These are phyloP conservation scores for Diutina rugosa DNA, from an alignment of 1,139 yeast genomes.

Conservation along the genomic window DNA sequence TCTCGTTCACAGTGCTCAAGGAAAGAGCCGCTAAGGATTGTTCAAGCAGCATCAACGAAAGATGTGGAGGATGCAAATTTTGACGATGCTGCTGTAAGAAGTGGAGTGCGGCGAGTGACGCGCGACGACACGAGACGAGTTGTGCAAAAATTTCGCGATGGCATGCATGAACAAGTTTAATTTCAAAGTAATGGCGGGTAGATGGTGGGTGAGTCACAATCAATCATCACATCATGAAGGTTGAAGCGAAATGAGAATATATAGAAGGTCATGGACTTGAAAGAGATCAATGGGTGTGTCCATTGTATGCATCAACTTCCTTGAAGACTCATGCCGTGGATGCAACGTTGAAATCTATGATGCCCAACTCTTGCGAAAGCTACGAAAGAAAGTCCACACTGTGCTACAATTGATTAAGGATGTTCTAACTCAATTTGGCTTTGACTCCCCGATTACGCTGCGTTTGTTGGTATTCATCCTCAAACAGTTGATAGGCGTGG, in stretches of 20 bases:
- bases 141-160: background rate
- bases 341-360: too few relatives aligned
- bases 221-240: background rate
- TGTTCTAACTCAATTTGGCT: background rate
- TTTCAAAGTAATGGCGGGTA: background rate
- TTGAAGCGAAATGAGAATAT: too few relatives aligned
- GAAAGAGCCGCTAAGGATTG: conserved; percentile 48
- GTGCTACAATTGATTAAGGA: background rate
- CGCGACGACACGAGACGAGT: background rate
- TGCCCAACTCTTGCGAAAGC: too few relatives aligned
- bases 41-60: conserved; percentile 13
- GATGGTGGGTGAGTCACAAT: background rate
- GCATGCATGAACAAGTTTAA: background rate
- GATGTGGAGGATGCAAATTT: background rate
- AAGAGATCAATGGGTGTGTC: too few relatives aligned
- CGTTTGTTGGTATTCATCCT: conserved; percentile 18
- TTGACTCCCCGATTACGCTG: background rate
- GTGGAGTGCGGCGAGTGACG: background rate
- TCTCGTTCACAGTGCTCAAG: conserved; percentile 28
- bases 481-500: conserved; percentile 25
- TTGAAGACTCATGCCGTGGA: too few relatives aligned
- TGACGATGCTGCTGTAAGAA: background rate
- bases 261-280: too few relatives aligned
- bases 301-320: too few relatives aligned
- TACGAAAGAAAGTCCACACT: background rate